Evolutionary conservation across 352 stramenopile species (phyloP), one percentile per base, ranked within the genome.

Genomic region (Blastocystis sp.): DNA sequence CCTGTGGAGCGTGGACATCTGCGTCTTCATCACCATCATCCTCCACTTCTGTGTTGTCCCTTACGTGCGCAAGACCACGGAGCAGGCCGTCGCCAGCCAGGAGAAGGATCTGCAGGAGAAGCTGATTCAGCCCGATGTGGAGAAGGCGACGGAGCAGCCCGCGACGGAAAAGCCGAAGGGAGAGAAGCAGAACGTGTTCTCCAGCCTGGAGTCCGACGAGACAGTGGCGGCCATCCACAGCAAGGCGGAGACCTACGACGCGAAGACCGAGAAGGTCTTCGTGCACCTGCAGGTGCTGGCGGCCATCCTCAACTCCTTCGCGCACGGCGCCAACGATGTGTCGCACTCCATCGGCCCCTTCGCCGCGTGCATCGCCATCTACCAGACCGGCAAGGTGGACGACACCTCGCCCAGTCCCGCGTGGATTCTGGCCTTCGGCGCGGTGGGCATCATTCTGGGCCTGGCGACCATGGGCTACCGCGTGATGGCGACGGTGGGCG

Each of bases 261-360:
- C 70, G 1, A 65, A 89, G 23, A 89, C 90, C 0, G 91, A 92
- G 79, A 40, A 89, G n/a, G 76, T 91, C 17, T 93, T 93, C 89
- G 93, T 90, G 59, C 93, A 92, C 88, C 81, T 94, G 53, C 90
- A 94, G 71, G 90, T 95, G 23, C 90, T 94, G 34, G 92, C 93
- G 19, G 91, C 92, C 38, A 91, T 90, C 45, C 82, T 94, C 21
- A 91, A 93, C 79, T 93, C 92, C 28, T 95, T 94, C 88, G 90
- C 91, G 0, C 93, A 95, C 89, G 93, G 93, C 21, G 90, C 93
- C 21, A 94, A 94, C 88, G 92, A 95, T 79, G 91, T 93, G 1
- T 92, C 92, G 14, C 94, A 95, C 88, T 88, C 91, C 1, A 94
- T 94, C 43, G 92, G 89, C 1, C 92, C 93, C 0, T 88, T 94